Base-by-base conservation (phyloP, 306 rosid species). In the Fragaria nilgerrensis region DNA sequence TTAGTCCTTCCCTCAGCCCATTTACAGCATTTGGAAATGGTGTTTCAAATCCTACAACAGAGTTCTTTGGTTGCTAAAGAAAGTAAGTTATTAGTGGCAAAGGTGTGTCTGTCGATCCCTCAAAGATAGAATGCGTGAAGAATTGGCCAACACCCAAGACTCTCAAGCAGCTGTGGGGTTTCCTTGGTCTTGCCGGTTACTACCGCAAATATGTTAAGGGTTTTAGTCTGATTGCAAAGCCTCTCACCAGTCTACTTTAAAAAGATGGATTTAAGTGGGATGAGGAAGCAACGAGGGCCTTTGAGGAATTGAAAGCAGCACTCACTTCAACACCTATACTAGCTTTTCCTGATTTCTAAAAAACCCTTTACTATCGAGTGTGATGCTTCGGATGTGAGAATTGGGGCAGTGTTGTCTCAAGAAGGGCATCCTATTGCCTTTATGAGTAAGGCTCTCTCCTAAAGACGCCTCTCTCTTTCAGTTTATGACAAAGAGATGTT, bases 271-370 rank as follows among this genome's bases (percentile, higher is more conserved):
- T 74, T 5, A 0, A 2, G 2, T 74, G 70, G 69, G 6, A 2
- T 12, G 14, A 4, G 0, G 4, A 5, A 0, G 39, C 32, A 1
- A 4, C 15, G 0, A 0, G 0, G 0, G 70, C 78, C 0, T 58
- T 58, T 20, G 19, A 2, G 3, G 2, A 5, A 0, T n/a, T 59
- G 1, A 74, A 74, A 15, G 0, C 0, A 9, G 36, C 44, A 0
- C 2, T 61, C 17, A 15, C 5, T 0, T 7, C 17, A 0, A 22
- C n/a, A 0, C 29, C 32, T 1, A 0, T 61, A 0, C 7, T 59
- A 0, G 43, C 53, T 8, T 2, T 59, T 0, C 70, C 59, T 6
- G 58, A 74, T 19, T 74, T 74, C 27, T 2, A 37, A 0, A 0
- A 45, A 37, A 4, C 15, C 19, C 1, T 74, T 74, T 37, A 5